Evolutionary conservation across 345 rosid species (phyloP), one percentile per base, ranked within the genome.

Genomic region (Leavenworthia alabamica): DNA sequence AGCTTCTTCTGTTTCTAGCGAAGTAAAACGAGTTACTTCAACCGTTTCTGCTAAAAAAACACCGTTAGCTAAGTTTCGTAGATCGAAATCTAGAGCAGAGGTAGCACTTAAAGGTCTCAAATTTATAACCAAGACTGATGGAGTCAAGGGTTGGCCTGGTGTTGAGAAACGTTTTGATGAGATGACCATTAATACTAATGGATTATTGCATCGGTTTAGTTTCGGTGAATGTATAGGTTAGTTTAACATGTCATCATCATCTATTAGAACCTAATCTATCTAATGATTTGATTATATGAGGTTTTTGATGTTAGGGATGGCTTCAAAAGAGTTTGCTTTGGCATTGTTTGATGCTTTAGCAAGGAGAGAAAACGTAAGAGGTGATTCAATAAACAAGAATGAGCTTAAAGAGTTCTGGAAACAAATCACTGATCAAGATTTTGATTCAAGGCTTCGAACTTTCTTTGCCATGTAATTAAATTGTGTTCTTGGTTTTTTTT

Each of bases 381-480:
- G 78, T 0, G 90, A 84, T 54, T 66, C 83, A 0, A 81, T 87
- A 32, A 45, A 36, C 6, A 80, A 78, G 29, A 54, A 16, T 2
- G 77, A 73, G 73, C 67, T 87, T n/a, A 46, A 51, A 59, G 75
- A 68, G 40, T 87, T 87, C 46, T 87, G 95, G 95, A 80, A 84
- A 54, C 85, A 83, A 73, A 84, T 87, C 64, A 73, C 83, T 24
- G 24, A 81, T 53, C 85, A 80, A 59, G 78, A 89, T 64, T 87
- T 84, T 28, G 91, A 84, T 68, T 76, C 89, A 8, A 87, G 89
- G 83, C 91, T 87, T 12, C 77, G 74, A 47, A 77, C 78, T 74
- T 87, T 87, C 80, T 84, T 87, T 27, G 91, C 75, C 69, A 81
- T 87, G 94, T 84, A 84, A n/a, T n/a, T n/a, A n/a, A n/a, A 68